Percentiles rank a stretch among this genome's conserved stretches.
These are phyloP conservation scores for Erigeron canadensis DNA, from an alignment of 129 eudicot species.

Conservation along the genomic window DNA sequence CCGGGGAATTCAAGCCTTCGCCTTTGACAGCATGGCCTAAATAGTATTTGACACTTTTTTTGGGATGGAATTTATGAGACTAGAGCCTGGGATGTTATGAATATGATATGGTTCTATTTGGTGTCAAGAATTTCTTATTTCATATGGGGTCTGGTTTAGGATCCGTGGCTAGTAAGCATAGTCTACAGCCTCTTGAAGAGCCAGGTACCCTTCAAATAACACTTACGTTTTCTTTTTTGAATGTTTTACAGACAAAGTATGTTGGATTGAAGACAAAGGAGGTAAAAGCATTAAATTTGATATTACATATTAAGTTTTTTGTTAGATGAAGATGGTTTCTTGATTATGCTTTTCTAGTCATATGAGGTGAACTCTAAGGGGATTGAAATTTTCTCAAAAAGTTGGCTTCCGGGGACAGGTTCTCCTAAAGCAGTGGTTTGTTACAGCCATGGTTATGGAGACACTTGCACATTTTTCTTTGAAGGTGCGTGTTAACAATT, in stretches of 20 bases:
- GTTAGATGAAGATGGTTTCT: constrained; percentile 18
- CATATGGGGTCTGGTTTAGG: not conserved
- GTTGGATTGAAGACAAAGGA: constrained; percentile 75
- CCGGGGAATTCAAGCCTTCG: too few relatives aligned
- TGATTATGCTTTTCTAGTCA: constrained; percentile 49
- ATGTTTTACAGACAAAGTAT: constrained; percentile 52
- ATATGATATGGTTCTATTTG: not conserved
- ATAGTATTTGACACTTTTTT: not conserved
- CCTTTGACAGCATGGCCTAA: not conserved
- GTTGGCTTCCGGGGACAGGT: constrained; percentile 76
- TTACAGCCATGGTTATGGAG: constrained; percentile 95
- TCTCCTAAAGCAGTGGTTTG: constrained; percentile 81
- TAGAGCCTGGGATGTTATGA: not conserved
- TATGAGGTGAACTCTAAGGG: constrained; percentile 86
- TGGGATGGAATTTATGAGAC: not conserved
- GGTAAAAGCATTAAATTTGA: constrained; percentile 38
- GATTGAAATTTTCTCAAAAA: constrained; percentile 73
- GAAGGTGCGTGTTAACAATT: constrained; percentile 57
- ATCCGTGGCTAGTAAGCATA: not conserved
- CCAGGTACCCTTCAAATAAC: not conserved
- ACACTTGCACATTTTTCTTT: constrained; percentile 82
- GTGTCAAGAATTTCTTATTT: not conserved
- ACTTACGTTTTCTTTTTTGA: constrained; percentile 15
- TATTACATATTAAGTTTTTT: not conserved
- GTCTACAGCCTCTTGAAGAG: not conserved